Percentiles rank a stretch among this genome's conserved stretches.
These are phyloP conservation scores for Eragrostis nindensis DNA, from an alignment of 176 grass and related monocot genomes.

Conservation along the genomic window DNA sequence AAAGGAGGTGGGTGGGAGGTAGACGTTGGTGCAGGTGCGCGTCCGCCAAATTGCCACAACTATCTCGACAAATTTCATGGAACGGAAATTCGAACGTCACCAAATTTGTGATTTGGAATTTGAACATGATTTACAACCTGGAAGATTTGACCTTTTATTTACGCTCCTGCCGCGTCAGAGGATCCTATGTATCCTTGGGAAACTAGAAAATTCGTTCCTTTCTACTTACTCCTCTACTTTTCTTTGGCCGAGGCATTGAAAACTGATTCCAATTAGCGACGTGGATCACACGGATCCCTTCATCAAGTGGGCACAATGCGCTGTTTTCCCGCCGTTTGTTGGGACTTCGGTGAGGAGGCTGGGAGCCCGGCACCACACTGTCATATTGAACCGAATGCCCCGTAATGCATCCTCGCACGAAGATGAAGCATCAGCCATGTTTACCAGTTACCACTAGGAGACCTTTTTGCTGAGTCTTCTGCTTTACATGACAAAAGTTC, in stretches of 20 bases:
- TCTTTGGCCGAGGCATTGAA: neutral
- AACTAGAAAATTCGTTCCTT: neutral
- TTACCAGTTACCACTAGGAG: no score
- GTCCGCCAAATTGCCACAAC: neutral
- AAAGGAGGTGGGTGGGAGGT: neutral
- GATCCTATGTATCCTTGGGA: neutral
- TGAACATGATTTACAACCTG: neutral
- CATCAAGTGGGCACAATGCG: neutral
- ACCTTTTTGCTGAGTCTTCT: no score
- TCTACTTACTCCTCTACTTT: neutral
- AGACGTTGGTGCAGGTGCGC: neutral
- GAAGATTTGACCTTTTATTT: neutral
- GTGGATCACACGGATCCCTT: neutral
- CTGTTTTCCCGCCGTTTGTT: slow-evolving; percentile 5
- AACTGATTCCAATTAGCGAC: neutral
- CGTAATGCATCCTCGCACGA: no score
- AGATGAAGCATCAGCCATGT: no score
- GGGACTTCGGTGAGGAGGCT: neutral
- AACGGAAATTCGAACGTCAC: no score
- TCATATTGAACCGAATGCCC: no score
- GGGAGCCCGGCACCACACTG: neutral
- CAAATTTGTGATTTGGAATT: no score
- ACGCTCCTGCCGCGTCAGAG: no score
- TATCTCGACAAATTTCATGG: neutral
- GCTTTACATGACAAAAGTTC: no score